Evolutionary conservation across 352 stramenopile species (phyloP).

Genomic region (Globisporangium spinosum): DNA sequence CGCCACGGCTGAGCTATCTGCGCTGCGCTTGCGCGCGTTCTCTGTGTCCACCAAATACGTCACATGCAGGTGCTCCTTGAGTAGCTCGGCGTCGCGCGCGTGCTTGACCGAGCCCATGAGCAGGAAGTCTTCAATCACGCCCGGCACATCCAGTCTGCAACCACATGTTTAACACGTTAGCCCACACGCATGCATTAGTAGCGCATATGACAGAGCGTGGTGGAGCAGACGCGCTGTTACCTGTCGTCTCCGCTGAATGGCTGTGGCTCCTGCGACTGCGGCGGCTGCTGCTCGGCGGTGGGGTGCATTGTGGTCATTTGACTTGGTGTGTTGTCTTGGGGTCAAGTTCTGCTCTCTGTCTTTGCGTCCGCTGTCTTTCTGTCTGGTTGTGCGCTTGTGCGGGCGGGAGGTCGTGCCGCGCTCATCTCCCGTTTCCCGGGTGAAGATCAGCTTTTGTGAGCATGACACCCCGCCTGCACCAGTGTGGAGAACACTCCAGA

Average conservation of each 20-base stretch:
- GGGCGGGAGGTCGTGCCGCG: not conserved
- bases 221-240: slow-evolving; percentile 1
- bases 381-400: slow-evolving; percentile 8
- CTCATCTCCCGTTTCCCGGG: not conserved
- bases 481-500: not conserved
- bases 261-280: slow-evolving; percentile 7
- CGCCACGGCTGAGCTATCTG: slow-evolving; percentile 14
- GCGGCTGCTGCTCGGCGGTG: not conserved
- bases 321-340: not conserved
- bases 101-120: slow-evolving; percentile 62
- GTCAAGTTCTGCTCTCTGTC: not conserved
- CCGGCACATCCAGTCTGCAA: slow-evolving; percentile 55
- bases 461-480: not conserved
- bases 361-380: slow-evolving; percentile 1
- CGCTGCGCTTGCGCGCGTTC: slow-evolving; percentile 54
- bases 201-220: not conserved
- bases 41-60: slow-evolving; percentile 52
- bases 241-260: slow-evolving; percentile 17
- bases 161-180: not conserved
- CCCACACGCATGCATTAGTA: not conserved
- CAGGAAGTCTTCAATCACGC: slow-evolving; percentile 48
- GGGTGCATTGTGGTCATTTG: slow-evolving; percentile 13
- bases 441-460: not conserved
- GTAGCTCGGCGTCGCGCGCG: slow-evolving; percentile 43
- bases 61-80: slow-evolving; percentile 51